These are phyloP conservation scores for Aspergillus arachidicola DNA, from an alignment of 2,329 filamentous ascomycete genomes.

Conservation along the genomic window DNA sequence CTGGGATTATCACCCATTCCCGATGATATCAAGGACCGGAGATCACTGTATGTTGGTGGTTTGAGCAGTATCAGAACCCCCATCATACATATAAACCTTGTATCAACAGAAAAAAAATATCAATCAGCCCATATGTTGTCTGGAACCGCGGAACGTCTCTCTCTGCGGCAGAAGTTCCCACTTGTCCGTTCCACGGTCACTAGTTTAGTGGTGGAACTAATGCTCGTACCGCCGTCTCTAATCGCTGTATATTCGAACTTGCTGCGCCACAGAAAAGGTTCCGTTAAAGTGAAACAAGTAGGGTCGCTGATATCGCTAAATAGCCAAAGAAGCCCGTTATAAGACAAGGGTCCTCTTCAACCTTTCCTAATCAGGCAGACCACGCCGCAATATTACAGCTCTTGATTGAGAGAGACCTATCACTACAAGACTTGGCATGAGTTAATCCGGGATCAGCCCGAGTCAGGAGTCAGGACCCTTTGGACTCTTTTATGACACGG, in stretches of 20 bases:
- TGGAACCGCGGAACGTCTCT: neutral
- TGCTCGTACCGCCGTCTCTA: neutral
- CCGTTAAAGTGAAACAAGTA: neutral
- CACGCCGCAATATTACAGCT: neutral
- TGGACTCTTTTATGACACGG: neutral
- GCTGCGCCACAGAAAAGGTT: neutral
- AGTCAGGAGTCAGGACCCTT: too few relatives aligned
- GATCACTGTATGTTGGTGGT: neutral
- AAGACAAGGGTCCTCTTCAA: neutral
- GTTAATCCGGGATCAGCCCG: conserved; percentile 1
- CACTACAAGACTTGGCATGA: neutral
- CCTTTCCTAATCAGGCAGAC: neutral
- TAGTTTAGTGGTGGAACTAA: neutral
- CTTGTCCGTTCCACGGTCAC: neutral
- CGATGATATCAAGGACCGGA: neutral
- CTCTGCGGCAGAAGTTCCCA: neutral
- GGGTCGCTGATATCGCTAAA: neutral
- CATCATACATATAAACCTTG: neutral
- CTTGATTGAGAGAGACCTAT: neutral
- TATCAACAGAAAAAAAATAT: neutral
- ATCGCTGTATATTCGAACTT: neutral
- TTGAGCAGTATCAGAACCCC: neutral
- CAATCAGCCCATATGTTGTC: neutral
- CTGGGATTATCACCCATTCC: neutral
- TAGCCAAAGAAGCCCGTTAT: neutral